phyloP scores from a whole-genome alignment of 768 basidiomycete genomes.

The Naganishia onofrii region DNA sequence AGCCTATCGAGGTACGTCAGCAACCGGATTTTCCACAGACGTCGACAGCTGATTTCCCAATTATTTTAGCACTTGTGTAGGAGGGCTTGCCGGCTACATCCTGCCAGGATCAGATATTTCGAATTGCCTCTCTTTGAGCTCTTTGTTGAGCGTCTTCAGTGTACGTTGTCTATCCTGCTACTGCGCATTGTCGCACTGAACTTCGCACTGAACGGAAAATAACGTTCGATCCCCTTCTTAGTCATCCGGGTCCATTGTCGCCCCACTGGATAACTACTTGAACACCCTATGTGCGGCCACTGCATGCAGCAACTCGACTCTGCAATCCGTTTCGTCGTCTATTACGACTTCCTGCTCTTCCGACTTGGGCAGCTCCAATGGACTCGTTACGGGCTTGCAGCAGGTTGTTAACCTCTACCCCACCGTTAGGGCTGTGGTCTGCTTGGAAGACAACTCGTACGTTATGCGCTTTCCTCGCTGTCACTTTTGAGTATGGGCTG shows the following conservation, averaged over 20 bases:
- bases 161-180: constrained; percentile 7
- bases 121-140: neutral
- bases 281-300: constrained; percentile 39
- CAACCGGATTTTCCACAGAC: neutral
- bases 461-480: constrained; percentile 6
- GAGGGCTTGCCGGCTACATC: constrained; percentile 1
- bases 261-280: constrained; percentile 45
- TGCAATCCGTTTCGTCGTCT: constrained; percentile 37
- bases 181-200: too few species aligned
- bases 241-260: constrained; percentile 40
- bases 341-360: constrained; percentile 40
- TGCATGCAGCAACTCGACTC: constrained; percentile 32
- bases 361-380: constrained; percentile 39
- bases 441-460: constrained; percentile 47
- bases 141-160: constrained; percentile 16
- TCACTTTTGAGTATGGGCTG: neutral
- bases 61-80: neutral
- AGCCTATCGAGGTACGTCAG: neutral
- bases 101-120: too few species aligned
- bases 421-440: constrained; percentile 44
- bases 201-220: too few species aligned
- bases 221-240: neutral
- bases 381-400: constrained; percentile 38
- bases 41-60: neutral
- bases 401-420: constrained; percentile 40